Conservation (phyloP, 331 rosid genomes). For the Arachis monticola region DNA sequence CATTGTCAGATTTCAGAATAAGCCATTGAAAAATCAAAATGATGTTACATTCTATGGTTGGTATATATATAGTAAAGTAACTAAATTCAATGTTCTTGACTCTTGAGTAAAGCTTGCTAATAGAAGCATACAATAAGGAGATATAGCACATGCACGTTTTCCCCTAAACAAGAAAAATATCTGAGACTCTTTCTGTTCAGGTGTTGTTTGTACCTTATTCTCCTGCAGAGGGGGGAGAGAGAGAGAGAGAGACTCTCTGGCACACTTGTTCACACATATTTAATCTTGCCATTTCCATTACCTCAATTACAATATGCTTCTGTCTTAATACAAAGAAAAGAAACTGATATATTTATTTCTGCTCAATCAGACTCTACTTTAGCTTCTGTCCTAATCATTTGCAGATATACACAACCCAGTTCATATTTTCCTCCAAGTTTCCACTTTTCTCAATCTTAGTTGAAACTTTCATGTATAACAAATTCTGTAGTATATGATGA, state of each 20-base stretch:
- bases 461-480: neutral
- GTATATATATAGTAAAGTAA: constrained; percentile 1
- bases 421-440: constrained; percentile 6
- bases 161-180: neutral
- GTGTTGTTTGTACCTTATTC: constrained; percentile 28
- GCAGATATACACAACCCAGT: neutral
- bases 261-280: neutral
- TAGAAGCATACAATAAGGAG: neutral
- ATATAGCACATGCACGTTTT: constrained; percentile 15
- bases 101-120: constrained; percentile 2
- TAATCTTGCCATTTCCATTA: neutral
- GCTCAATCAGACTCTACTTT: neutral
- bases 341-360: neutral
- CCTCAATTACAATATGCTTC: neutral
- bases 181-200: constrained; percentile 1
- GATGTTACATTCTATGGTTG: neutral
- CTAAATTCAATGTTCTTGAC: neutral
- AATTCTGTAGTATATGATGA: neutral
- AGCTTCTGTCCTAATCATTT: neutral
- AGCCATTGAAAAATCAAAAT: neutral
- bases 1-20: neutral
- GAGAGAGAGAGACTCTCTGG: neutral
- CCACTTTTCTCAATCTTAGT: neutral
- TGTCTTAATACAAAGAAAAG: neutral
- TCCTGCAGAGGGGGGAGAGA: constrained; percentile 5